These are phyloP conservation scores for Dendrobium chrysotoxum DNA, from an alignment of 106 monocot genomes.

Conservation along the genomic window DNA sequence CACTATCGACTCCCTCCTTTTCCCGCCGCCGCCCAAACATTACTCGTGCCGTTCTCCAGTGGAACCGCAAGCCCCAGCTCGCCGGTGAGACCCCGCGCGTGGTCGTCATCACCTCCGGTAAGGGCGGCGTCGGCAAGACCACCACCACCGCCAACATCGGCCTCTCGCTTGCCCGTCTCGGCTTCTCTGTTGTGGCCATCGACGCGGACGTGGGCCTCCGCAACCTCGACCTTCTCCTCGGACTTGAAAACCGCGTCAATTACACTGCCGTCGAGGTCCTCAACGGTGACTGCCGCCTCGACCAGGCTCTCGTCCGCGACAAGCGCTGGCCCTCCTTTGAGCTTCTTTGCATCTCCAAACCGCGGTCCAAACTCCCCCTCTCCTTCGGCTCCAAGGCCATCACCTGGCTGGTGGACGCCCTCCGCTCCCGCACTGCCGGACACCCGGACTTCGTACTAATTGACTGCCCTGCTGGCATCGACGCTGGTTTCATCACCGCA, in stretches of 20 bases:
- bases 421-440: conserved; percentile 26
- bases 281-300: conserved; percentile 23
- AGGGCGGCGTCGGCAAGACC: conserved; percentile 98
- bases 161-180: conserved; percentile 82
- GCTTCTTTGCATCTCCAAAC: conserved; percentile 24
- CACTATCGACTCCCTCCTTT: background rate
- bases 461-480: conserved; percentile 92
- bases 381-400: conserved; percentile 16
- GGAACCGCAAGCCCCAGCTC: conserved; percentile 62
- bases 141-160: conserved; percentile 90
- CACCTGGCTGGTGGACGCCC: conserved; percentile 21
- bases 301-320: conserved; percentile 29
- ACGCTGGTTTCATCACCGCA: conserved; percentile 87
- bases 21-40: background rate
- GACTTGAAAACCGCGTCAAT: conserved; percentile 60
- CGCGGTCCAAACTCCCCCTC: conserved; percentile 12
- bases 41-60: conserved; percentile 35
- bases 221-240: conserved; percentile 93
- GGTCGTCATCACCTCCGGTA: conserved; percentile 83
- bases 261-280: conserved; percentile 25
- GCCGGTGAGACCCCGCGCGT: conserved; percentile 72
- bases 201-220: conserved; percentile 92
- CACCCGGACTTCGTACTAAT: conserved; percentile 78
- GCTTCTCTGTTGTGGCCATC: conserved; percentile 59
- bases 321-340: conserved; percentile 28